Percentiles rank a stretch among this genome's conserved stretches.
Conservation (phyloP, 164 flowering plant species). For the Taxillus chinensis region DNA sequence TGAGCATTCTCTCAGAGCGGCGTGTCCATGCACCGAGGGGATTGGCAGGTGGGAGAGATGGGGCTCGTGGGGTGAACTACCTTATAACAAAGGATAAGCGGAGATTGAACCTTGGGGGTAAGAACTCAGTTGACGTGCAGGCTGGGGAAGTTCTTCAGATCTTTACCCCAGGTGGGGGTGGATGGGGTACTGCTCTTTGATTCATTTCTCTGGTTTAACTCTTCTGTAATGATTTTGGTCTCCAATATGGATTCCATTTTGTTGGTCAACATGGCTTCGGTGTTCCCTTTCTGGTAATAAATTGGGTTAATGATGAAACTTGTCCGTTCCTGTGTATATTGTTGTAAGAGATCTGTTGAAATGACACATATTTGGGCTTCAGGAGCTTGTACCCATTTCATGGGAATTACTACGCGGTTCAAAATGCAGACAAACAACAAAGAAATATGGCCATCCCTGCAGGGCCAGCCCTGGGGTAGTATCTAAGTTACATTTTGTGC, state of each 20-base stretch:
- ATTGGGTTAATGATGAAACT: too few relatives aligned
- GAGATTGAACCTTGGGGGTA: slow-evolving; percentile 76
- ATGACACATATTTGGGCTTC: too few relatives aligned
- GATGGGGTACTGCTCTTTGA: slow-evolving; percentile 44
- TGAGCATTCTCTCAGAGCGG: slow-evolving; percentile 94
- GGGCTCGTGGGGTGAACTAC: slow-evolving; percentile 81
- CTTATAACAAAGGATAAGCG: slow-evolving; percentile 62
- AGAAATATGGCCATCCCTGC: too few relatives aligned
- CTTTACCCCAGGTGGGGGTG: slow-evolving; percentile 96
- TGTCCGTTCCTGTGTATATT: too few relatives aligned
- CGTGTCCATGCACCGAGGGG: slow-evolving; percentile 95
- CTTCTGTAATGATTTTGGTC: neutral
- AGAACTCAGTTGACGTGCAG: slow-evolving; percentile 66
- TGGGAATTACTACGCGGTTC: too few relatives aligned
- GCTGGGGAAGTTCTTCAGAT: slow-evolving; percentile 81
- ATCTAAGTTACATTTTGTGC: too few relatives aligned
- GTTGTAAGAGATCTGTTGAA: too few relatives aligned
- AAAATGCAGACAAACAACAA: too few relatives aligned
- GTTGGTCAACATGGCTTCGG: too few relatives aligned
- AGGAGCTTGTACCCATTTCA: too few relatives aligned
- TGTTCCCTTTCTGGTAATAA: too few relatives aligned
- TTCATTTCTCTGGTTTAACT: neutral
- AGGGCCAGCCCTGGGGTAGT: too few relatives aligned
- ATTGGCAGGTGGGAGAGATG: slow-evolving; percentile 68
- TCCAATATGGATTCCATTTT: neutral